Evolutionary conservation across 768 basidiomycete species (phyloP).

Genomic region (Saitozyma podzolica): DNA sequence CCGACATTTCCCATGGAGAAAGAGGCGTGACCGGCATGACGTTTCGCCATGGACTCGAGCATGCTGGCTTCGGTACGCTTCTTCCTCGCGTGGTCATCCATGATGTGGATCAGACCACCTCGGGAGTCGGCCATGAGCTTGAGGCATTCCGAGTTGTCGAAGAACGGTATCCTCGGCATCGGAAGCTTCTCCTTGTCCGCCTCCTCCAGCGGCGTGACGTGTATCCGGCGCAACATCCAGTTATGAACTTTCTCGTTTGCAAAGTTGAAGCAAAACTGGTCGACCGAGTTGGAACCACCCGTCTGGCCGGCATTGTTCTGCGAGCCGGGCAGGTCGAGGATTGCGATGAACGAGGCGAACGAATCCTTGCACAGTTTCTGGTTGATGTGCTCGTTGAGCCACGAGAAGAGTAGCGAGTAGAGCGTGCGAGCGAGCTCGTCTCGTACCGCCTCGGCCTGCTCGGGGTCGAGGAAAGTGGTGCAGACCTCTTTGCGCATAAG

Average conservation of each 20-base stretch:
- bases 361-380: constrained; percentile 92
- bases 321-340: constrained; percentile 90
- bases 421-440: constrained; percentile 92
- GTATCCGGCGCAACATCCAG: constrained; percentile 75
- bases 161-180: constrained; percentile 64
- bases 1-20: constrained; percentile 81
- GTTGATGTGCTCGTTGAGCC: constrained; percentile 96
- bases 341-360: constrained; percentile 79
- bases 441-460: constrained; percentile 86
- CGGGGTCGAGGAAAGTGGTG: constrained; percentile 91
- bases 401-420: constrained; percentile 90
- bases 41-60: constrained; percentile 89
- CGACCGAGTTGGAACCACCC: constrained; percentile 69
- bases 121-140: constrained; percentile 80
- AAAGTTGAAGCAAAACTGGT: constrained; percentile 95
- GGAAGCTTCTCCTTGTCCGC: constrained; percentile 77
- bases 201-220: constrained; percentile 78
- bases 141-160: constrained; percentile 87
- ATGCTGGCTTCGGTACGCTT: constrained; percentile 93
- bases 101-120: constrained; percentile 91
- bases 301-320: constrained; percentile 67
- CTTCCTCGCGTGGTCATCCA: constrained; percentile 91
- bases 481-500: constrained; percentile 95
- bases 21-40: constrained; percentile 89
- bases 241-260: constrained; percentile 88